phyloP scores from a whole-genome alignment of 768 basidiomycete genomes.

The Obba rivulosa region DNA sequence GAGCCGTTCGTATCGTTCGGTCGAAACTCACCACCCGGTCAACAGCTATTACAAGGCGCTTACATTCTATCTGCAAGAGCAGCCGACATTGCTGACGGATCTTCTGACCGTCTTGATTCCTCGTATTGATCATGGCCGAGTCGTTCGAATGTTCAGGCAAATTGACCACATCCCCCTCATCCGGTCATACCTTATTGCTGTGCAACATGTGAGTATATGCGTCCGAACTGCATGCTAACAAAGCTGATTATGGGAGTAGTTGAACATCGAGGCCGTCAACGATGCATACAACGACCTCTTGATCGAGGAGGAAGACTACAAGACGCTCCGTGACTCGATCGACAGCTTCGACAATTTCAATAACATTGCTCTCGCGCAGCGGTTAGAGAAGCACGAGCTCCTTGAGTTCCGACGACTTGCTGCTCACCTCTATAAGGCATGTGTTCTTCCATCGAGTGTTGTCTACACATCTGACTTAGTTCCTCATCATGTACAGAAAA shows the following conservation, averaged over 20 bases:
- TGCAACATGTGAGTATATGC: slow-evolving; percentile 71
- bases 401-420: slow-evolving; percentile 94
- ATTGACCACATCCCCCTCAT: slow-evolving; percentile 95
- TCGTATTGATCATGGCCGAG: slow-evolving; percentile 91
- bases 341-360: slow-evolving; percentile 99
- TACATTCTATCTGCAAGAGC: slow-evolving; percentile 90
- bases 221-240: not conserved
- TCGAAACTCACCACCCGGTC: slow-evolving; percentile 3
- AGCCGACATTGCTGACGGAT: slow-evolving; percentile 90
- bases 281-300: slow-evolving; percentile 97
- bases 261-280: slow-evolving; percentile 96
- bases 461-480: not conserved
- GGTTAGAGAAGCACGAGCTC: slow-evolving; percentile 84
- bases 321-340: slow-evolving; percentile 94
- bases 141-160: slow-evolving; percentile 92
- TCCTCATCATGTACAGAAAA: slow-evolving; percentile 64
- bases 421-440: slow-evolving; percentile 91
- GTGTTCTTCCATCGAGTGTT: slow-evolving; percentile 3
- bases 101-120: slow-evolving; percentile 88
- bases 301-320: slow-evolving; percentile 98
- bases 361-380: slow-evolving; percentile 77
- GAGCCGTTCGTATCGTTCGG: not conserved
- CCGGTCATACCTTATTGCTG: slow-evolving; percentile 93
- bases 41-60: slow-evolving; percentile 89
- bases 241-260: slow-evolving; percentile 34